Percentiles rank a stretch among this genome's conserved stretches.
Evolutionary conservation across 2,329 filamentous ascomycete genomes (phyloP).

Genomic region (Fusarium nurragi): DNA sequence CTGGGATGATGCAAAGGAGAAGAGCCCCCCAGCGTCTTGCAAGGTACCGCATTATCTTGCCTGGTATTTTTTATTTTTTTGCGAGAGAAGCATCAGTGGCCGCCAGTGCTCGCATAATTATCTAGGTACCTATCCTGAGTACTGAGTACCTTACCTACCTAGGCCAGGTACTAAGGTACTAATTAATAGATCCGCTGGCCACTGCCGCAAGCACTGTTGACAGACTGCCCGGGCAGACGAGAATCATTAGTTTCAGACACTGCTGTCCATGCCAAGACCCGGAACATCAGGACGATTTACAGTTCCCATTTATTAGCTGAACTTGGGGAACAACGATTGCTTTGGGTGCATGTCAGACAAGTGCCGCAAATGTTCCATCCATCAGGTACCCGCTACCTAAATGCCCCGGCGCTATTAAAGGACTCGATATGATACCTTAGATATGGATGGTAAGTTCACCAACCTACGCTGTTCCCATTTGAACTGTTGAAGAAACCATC

Average conservation of each 20-base stretch:
- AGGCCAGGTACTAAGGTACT: no score
- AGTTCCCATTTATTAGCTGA: no score
- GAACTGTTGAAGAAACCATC: no score
- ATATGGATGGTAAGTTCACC: no score
- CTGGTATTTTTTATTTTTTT: slow-evolving; percentile 7
- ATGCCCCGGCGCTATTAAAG: no score
- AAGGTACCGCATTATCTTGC: slow-evolving; percentile 12
- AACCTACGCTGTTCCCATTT: neutral
- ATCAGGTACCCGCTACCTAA: no score
- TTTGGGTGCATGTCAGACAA: no score
- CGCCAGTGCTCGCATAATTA: neutral
- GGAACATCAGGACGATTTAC: neutral
- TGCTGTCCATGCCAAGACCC: neutral
- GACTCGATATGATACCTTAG: no score
- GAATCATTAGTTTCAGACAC: neutral
- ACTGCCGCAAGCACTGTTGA: neutral
- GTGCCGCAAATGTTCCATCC: no score
- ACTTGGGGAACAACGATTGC: no score
- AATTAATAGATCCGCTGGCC: neutral
- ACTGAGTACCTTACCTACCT: no score
- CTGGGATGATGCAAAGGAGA: slow-evolving; percentile 34
- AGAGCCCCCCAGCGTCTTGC: slow-evolving; percentile 6
- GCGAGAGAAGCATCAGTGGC: slow-evolving; percentile 11
- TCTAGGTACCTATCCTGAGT: neutral
- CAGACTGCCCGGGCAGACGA: neutral